These are phyloP conservation scores for Ceratopteris richardii DNA, from an alignment of 75 land plant species.

Conservation along the genomic window DNA sequence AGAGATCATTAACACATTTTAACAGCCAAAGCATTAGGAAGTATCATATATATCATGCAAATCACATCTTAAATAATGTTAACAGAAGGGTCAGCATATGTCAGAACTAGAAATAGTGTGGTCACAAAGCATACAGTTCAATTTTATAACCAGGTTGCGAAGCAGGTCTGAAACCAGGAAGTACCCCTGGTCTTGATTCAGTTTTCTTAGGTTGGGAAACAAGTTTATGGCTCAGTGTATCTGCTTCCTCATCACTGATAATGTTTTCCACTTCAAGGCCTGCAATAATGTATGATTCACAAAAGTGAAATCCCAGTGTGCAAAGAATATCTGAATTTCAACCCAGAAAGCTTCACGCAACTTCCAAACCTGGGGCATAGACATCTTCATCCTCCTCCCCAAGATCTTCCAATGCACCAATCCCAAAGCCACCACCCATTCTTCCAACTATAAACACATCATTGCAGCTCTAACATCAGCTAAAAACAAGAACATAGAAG, in stretches of 20 bases:
- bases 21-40: no score
- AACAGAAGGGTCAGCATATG: no score
- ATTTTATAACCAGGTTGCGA: constrained; percentile 32
- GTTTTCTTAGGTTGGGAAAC: constrained; percentile 8
- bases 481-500: no score
- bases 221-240: constrained; percentile 11
- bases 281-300: no score
- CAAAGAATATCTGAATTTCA: no score
- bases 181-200: constrained; percentile 17
- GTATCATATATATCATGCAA: no score
- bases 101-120: background rate
- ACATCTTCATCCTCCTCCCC: constrained; percentile 93
- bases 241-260: constrained; percentile 38
- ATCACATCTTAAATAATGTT: no score
- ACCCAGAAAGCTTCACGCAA: no score
- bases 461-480: no score
- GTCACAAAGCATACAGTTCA: constrained; percentile 42
- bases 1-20: no score
- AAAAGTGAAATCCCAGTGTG: no score
- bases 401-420: constrained; percentile 90
- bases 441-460: constrained; percentile 50
- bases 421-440: constrained; percentile 81
- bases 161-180: constrained; percentile 63
- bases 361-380: constrained; percentile 57
- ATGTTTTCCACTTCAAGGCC: constrained; percentile 37